Evolutionary conservation across 495 filamentous ascomycete species (phyloP), one percentile per base, ranked within the genome.

Genomic region (Acidomyces sp.): DNA sequence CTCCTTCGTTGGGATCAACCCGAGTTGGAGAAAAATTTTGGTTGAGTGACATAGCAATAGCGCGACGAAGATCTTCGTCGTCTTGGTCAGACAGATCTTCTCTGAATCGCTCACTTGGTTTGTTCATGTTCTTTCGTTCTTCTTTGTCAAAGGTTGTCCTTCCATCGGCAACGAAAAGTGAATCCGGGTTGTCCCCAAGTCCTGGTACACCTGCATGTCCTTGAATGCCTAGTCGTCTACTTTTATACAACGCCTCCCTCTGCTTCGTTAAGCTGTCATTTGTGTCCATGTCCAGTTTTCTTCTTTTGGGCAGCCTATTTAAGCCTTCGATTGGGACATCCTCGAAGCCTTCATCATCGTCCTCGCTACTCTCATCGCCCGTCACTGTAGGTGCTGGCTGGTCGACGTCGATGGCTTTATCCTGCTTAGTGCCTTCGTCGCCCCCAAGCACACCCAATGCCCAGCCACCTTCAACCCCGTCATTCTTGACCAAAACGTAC

Each of bases 401-500:
- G 15, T 75, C 80, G 34, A 83, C 55, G 25, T 69, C 71, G 43
- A 97, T 96, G 1, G 90, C 88, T 53, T 79, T 87, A 37, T 74
- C 69, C 25, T 80, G 70, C 53, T 80, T 92, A 34, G 71, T 69
- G 23, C 81, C 71, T 50, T 81, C 90, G 22, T 53, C 46, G n/a
- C n/a, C n/a, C 33, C 63, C 82, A 16, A 97, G 86, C 25, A 97
- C 90, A 30, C 90, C 90, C 10, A 97, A 64, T 1, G 86, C 85
- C 85, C 85, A 97, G n/a, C 90, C 90, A 29, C 92, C 92, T 60
- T 93, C 90, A 6, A 88, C 83, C 4, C 83, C 82, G 37, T 83
- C 82, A 53, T 97, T 94, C 59, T 88, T 92, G 21, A 97, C 88
- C 2, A 97, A 67, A 23, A 96, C 84, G 55, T 97, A 97, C 59